Evolutionary conservation across 768 basidiomycete genomes (phyloP).

Genomic region (Thelephora aurantiotincta): DNA sequence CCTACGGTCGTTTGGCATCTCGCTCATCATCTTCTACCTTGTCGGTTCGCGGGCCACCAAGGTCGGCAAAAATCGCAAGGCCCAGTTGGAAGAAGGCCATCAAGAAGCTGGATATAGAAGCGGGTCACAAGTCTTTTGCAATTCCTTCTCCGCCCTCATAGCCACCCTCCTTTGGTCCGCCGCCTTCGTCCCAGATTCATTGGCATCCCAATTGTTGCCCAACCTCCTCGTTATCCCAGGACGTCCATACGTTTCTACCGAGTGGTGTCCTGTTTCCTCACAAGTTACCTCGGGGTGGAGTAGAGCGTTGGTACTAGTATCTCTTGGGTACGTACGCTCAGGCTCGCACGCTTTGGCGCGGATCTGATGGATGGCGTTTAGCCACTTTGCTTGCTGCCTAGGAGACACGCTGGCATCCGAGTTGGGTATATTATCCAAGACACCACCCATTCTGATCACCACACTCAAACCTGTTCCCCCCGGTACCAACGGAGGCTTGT

Average conservation of each 20-base stretch:
- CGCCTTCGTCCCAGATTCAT: constrained; percentile 31
- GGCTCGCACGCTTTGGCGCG: not conserved
- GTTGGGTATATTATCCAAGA: constrained; percentile 69
- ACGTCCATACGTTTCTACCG: constrained; percentile 21
- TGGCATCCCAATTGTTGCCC: constrained; percentile 10
- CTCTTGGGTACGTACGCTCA: constrained; percentile 40
- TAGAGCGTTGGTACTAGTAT: constrained; percentile 44
- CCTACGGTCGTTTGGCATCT: constrained; percentile 45
- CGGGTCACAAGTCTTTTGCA: constrained; percentile 74
- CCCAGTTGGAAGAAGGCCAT: constrained; percentile 61
- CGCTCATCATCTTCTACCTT: constrained; percentile 68
- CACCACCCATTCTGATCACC: constrained; percentile 64
- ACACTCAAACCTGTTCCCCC: constrained; percentile 63
- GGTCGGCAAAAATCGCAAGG: constrained; percentile 64
- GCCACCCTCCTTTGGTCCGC: constrained; percentile 54
- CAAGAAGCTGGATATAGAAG: constrained; percentile 61
- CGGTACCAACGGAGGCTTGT: constrained; percentile 86
- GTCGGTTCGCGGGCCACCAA: constrained; percentile 76
- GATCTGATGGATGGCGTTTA: constrained; percentile 14
- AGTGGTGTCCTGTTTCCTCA: constrained; percentile 52
- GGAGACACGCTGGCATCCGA: constrained; percentile 92
- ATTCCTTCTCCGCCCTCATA: constrained; percentile 50
- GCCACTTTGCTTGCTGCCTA: constrained; percentile 80
- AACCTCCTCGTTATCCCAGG: constrained; percentile 7
- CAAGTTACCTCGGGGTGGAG: constrained; percentile 35